phyloP scores from a whole-genome alignment of 345 rosid species.

The Populus nigra region DNA sequence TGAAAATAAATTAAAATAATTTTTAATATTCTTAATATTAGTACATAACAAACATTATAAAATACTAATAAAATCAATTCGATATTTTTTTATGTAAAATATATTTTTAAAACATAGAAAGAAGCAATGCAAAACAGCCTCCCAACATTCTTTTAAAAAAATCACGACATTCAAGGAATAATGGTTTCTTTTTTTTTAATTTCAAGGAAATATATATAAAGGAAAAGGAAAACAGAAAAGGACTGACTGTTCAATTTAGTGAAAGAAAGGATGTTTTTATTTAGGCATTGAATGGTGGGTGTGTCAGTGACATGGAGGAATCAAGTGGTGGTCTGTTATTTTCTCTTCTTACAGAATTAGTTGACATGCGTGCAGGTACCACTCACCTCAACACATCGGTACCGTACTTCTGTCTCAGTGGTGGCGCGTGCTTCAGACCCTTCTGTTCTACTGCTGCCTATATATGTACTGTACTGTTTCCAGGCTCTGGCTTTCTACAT shows the following conservation, averaged over 20 bases:
- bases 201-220: too few relatives aligned
- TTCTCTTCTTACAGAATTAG: background rate
- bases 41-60: too few relatives aligned
- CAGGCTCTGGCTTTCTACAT: background rate
- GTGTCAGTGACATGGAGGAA: background rate
- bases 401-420: background rate
- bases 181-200: background rate
- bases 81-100: too few relatives aligned
- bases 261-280: background rate
- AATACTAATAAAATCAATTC: too few relatives aligned
- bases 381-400: background rate
- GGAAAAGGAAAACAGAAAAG: background rate
- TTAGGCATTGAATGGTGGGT: conserved; percentile 3
- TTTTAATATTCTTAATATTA: too few relatives aligned
- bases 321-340: background rate
- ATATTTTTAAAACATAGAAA: too few relatives aligned
- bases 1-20: too few relatives aligned
- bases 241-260: background rate
- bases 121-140: too few relatives aligned
- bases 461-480: background rate
- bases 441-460: background rate
- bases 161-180: background rate
- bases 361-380: conserved; percentile 1
- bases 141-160: background rate
- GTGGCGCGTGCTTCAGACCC: conserved; percentile 4